These are phyloP conservation scores for Lentinula boryana DNA, from an alignment of 768 basidiomycete species.

Conservation along the genomic window DNA sequence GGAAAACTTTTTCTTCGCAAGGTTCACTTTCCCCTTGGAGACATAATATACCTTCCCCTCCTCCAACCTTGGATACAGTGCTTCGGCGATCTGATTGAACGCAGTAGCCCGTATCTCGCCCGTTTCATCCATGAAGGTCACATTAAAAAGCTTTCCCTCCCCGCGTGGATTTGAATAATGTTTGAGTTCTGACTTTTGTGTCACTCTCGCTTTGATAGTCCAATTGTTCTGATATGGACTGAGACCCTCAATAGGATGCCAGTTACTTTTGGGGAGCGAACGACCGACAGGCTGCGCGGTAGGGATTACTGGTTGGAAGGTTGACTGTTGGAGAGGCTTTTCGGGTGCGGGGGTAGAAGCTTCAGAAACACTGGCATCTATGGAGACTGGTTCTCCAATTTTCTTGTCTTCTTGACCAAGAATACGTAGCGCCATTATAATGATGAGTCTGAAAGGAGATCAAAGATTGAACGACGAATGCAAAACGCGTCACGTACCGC, in stretches of 20 bases:
- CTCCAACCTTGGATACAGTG: slow-evolving; percentile 76
- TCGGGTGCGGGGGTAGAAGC: slow-evolving; percentile 22
- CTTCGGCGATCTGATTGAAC: slow-evolving; percentile 83
- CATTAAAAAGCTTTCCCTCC: slow-evolving; percentile 92
- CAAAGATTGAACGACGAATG: neutral
- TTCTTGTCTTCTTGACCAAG: slow-evolving; percentile 54
- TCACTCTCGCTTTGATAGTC: slow-evolving; percentile 95
- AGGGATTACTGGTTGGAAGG: slow-evolving; percentile 8
- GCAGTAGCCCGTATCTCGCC: slow-evolving; percentile 89
- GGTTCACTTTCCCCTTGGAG: slow-evolving; percentile 85
- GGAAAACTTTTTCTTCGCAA: slow-evolving; percentile 96
- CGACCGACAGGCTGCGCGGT: slow-evolving; percentile 13
- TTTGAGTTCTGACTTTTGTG: slow-evolving; percentile 82
- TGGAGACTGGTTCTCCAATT: slow-evolving; percentile 55
- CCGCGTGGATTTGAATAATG: slow-evolving; percentile 87
- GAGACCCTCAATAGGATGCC: slow-evolving; percentile 83
- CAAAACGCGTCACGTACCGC: slow-evolving; percentile 44
- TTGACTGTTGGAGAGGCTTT: slow-evolving; percentile 16
- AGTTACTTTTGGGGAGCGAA: slow-evolving; percentile 9
- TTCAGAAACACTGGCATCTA: slow-evolving; percentile 21
- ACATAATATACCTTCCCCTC: slow-evolving; percentile 93
- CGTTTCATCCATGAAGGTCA: slow-evolving; percentile 91
- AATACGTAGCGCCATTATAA: slow-evolving; percentile 64
- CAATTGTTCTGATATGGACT: slow-evolving; percentile 98
- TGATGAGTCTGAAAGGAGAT: slow-evolving; percentile 58